Evolutionary conservation across 441 rosid species (phyloP).

Genomic region (Gossypium laxum): DNA sequence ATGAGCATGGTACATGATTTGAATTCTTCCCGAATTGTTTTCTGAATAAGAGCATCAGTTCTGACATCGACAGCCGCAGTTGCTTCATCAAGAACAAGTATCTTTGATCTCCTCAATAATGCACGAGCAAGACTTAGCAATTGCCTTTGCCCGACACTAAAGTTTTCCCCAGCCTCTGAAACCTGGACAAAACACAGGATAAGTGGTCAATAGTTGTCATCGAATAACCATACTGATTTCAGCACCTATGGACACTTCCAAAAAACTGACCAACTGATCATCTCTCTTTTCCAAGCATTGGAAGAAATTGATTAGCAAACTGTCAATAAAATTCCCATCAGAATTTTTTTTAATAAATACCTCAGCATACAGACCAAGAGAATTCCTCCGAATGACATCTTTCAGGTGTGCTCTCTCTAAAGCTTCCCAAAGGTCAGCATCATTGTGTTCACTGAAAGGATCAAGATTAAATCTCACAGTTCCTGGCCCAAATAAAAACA

Average conservation of each 20-base stretch:
- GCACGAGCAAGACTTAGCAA: slow-evolving; percentile 89
- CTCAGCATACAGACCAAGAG: slow-evolving; percentile 77
- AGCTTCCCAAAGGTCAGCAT: slow-evolving; percentile 89
- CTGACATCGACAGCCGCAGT: slow-evolving; percentile 95
- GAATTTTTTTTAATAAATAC: slow-evolving; percentile 21
- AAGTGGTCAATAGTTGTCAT: not conserved
- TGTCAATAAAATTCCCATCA: not conserved
- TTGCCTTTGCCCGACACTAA: slow-evolving; percentile 92
- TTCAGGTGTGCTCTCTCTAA: slow-evolving; percentile 85
- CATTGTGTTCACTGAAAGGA: slow-evolving; percentile 83
- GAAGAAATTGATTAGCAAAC: not conserved
- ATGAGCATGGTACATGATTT: slow-evolving; percentile 88
- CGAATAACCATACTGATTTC: not conserved
- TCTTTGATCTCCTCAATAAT: slow-evolving; percentile 74
- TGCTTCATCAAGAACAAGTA: slow-evolving; percentile 95
- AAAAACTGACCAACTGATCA: not conserved
- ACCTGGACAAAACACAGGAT: slow-evolving; percentile 33
- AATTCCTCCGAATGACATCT: slow-evolving; percentile 65
- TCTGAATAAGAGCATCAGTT: slow-evolving; percentile 89
- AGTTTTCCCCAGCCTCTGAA: slow-evolving; percentile 83
- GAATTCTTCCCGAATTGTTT: slow-evolving; percentile 86
- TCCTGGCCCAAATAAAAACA: slow-evolving; percentile 33
- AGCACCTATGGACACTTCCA: not conserved
- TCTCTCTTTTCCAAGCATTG: not conserved
- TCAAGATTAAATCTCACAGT: slow-evolving; percentile 88